Evolutionary conservation across 2,329 filamentous ascomycete species (phyloP).

Genomic region (Phialocephala subalpina): DNA sequence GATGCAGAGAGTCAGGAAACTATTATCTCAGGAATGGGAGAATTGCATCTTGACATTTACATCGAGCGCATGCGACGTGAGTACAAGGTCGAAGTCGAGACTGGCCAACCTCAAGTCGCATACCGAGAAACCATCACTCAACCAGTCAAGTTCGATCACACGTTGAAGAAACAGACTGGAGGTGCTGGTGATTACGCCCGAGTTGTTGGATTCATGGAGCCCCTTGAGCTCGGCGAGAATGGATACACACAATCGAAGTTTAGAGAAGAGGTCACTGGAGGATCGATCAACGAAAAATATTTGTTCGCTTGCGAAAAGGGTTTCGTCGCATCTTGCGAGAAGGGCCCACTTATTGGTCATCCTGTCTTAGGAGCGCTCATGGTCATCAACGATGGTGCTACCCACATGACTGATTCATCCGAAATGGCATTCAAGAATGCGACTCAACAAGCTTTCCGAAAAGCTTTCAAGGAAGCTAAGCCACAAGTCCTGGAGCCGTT

Average conservation of each 20-base stretch:
- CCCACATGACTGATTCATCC: conserved; percentile 96
- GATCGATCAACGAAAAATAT: conserved; percentile 94
- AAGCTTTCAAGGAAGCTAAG: conserved; percentile 83
- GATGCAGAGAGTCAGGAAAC: conserved; percentile 94
- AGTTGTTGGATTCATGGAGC: conserved; percentile 91
- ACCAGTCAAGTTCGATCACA: conserved; percentile 86
- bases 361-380: conserved; percentile 89
- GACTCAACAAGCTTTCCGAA: conserved; percentile 95
- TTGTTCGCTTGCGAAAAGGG: conserved; percentile 94
- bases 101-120: conserved; percentile 95
- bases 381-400: conserved; percentile 95
- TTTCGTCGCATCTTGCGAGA: conserved; percentile 82
- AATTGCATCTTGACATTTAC: conserved; percentile 96
- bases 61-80: conserved; percentile 96
- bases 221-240: conserved; percentile 58
- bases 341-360: conserved; percentile 92
- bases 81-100: conserved; percentile 94
- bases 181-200: conserved; percentile 95
- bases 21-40: conserved; percentile 98
- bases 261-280: conserved; percentile 86
- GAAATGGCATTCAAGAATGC: conserved; percentile 96
- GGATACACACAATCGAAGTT: conserved; percentile 78
- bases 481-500: conserved; percentile 92
- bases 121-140: conserved; percentile 93
- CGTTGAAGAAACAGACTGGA: conserved; percentile 94